Conservation (phyloP, 1,139 yeast species). For the Torulaspora pretoriensis region DNA sequence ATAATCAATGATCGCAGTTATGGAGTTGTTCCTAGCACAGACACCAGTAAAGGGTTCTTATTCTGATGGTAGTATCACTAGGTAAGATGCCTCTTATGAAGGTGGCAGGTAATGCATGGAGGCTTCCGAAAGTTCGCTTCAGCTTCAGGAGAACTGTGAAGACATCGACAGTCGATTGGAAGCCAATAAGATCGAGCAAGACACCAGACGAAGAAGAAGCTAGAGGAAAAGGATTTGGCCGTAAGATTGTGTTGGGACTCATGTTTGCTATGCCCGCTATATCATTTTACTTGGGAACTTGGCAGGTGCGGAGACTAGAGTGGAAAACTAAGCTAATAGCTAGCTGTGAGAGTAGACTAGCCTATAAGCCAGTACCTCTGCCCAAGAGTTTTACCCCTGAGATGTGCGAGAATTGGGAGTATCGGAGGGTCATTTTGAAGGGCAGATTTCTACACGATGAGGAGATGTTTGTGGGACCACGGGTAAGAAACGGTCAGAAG, state of each 20-base stretch:
- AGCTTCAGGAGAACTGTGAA: conserved; percentile 39
- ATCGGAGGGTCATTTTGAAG: conserved; percentile 63
- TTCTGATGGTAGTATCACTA: not conserved
- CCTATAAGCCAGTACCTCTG: conserved; percentile 65
- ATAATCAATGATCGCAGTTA: too few relatives aligned
- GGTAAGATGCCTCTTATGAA: not conserved
- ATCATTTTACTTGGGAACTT: conserved; percentile 81
- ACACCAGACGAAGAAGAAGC: conserved; percentile 41
- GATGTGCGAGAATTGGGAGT: conserved; percentile 62
- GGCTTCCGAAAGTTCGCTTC: not conserved
- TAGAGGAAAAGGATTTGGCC: conserved; percentile 37
- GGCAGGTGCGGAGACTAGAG: conserved; percentile 82
- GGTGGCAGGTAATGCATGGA: not conserved
- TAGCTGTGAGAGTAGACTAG: conserved; percentile 73
- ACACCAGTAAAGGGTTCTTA: too few relatives aligned
- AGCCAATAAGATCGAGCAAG: conserved; percentile 58
- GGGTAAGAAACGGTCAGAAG: conserved; percentile 65
- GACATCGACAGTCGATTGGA: conserved; percentile 81
- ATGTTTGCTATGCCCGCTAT: conserved; percentile 84
- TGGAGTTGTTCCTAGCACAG: too few relatives aligned
- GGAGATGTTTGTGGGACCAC: conserved; percentile 91
- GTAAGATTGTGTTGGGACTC: conserved; percentile 51
- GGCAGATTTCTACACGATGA: conserved; percentile 82
- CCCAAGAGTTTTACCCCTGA: conserved; percentile 53
- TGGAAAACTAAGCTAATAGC: conserved; percentile 91